Percentiles rank a stretch among this genome's conserved stretches.
These are phyloP conservation scores for Glycine latifolia DNA, from an alignment of 306 rosid genomes.

Conservation along the genomic window DNA sequence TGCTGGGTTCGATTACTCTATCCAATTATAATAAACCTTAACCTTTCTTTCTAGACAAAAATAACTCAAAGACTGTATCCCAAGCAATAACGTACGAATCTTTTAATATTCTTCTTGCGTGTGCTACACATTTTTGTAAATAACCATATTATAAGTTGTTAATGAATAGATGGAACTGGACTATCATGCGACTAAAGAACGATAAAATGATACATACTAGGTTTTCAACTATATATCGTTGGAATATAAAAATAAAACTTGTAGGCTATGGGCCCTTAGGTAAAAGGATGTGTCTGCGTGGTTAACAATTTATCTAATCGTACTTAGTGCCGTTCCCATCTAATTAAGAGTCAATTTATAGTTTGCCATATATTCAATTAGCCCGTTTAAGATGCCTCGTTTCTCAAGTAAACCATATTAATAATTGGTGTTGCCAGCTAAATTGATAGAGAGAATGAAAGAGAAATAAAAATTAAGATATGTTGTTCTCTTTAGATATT, in stretches of 20 bases:
- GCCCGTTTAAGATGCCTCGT: background rate
- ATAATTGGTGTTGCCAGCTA: too few species aligned
- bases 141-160: background rate
- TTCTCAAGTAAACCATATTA: background rate
- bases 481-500: too few species aligned
- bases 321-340: background rate
- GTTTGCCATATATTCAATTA: background rate
- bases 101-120: background rate
- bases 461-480: background rate
- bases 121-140: background rate
- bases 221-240: background rate
- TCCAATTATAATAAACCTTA: background rate
- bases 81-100: background rate
- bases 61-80: background rate
- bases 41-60: background rate
- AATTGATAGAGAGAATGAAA: background rate
- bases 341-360: background rate
- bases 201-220: background rate
- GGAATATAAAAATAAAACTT: background rate
- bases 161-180: background rate
- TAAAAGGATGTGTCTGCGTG: background rate
- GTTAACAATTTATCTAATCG: background rate
- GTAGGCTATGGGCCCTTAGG: background rate
- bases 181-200: background rate
- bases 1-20: too few species aligned